Base-by-base conservation (phyloP, 2,329 filamentous ascomycete species). In the Pseudogymnoascus sp. region DNA sequence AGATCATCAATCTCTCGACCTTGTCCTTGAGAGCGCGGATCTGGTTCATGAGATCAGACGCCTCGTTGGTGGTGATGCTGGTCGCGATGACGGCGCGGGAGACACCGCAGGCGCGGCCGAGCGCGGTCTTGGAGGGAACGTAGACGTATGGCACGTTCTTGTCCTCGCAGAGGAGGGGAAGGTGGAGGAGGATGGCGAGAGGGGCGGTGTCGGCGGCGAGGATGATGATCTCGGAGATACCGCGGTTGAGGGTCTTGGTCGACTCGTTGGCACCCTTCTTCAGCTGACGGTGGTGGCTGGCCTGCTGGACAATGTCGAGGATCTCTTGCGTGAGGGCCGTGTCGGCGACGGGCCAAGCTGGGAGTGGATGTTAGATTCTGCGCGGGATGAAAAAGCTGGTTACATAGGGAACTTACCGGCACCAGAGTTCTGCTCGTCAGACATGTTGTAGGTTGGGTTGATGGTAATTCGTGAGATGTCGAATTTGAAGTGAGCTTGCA, bases 1-100 rank as follows among this genome's bases (percentile, higher is more conserved):
- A 97, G 80, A 97, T 96, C 82, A 93, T 92, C 70, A 97, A 84
- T 72, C 93, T 86, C 84, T 97, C 93, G 63, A 97, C 90, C 86
- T 96, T 96, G 79, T 96, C 90, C 83, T 93, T 96, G 73, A 97
- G 82, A 68, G 87, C 83, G 71, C 89, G 85, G 77, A 97, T 97
- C 82, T 96, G 91, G 73, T 85, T 84, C 77, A 88, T 90, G 65
- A 97, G 82, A 77, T 97, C 93, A 72, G 86, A 90, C 40, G 88
- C 89, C 79, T 96, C 91, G 83, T 96, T 96, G 77, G 89, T 92
- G 69, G 91, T 97, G 78, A 97, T 96, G 72, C 83, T 88, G 66
- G 86, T 88, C 42, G 91, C 88, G 71, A 97, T 97, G 66, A 97
- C 93, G 63, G 91, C 83, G 64, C 93, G 85, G 73, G 84, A 88